Evolutionary conservation across 1,284 basidiomycete species (phyloP).

Genomic region (Trametes hirsuta): DNA sequence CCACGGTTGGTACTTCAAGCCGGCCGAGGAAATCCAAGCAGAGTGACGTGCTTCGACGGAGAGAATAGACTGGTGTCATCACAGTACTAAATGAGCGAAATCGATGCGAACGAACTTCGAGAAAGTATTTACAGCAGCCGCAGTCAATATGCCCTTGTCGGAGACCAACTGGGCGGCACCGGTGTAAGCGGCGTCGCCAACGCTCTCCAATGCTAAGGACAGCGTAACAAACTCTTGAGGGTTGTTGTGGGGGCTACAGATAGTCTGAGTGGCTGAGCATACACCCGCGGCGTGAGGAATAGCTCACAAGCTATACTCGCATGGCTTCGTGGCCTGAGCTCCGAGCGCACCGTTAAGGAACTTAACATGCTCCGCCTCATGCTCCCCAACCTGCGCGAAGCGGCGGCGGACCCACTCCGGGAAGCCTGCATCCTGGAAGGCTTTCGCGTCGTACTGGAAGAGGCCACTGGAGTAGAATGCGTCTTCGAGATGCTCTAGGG

Average conservation of each 20-base stretch:
- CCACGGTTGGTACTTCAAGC: conserved; percentile 53
- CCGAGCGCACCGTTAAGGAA: conserved; percentile 56
- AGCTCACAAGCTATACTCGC: conserved; percentile 62
- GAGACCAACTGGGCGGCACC: conserved; percentile 52
- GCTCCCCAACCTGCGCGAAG: conserved; percentile 55
- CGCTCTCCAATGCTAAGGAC: conserved; percentile 59
- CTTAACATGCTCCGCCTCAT: conserved; percentile 54
- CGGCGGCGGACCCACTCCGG: conserved; percentile 52
- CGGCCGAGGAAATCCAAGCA: conserved; percentile 54
- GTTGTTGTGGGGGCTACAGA: conserved; percentile 50
- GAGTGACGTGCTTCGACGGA: conserved; percentile 51
- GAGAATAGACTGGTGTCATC: conserved; percentile 37
- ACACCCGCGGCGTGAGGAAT: too few relatives aligned
- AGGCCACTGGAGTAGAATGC: conserved; percentile 60
- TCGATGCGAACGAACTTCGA: not conserved
- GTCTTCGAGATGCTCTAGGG: conserved; percentile 72
- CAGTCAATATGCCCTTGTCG: conserved; percentile 38
- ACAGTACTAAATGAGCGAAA: not conserved
- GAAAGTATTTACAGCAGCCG: conserved; percentile 32
- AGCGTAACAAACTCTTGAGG: conserved; percentile 53
- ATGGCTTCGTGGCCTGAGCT: conserved; percentile 50
- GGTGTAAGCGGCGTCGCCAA: conserved; percentile 56
- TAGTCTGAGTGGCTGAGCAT: not conserved
- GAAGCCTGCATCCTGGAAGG: conserved; percentile 58
- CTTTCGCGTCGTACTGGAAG: conserved; percentile 46